A percentile compares a stretch with the other conserved stretches of the same genome.
Evolutionary conservation across 108 stramenopile genomes (phyloP).

Genomic region (Epithemia pelagica): DNA sequence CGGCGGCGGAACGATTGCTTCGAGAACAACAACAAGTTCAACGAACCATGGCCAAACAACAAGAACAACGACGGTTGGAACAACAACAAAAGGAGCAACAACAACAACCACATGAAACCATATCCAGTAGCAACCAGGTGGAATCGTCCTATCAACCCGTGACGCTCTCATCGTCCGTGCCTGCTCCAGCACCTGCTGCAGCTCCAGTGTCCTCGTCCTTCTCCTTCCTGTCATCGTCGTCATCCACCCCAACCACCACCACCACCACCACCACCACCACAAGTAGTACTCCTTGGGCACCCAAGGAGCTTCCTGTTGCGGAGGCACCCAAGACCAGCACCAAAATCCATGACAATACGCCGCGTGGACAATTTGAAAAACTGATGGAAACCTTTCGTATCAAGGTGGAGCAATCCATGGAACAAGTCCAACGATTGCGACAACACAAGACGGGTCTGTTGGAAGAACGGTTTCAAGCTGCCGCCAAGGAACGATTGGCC

Average conservation of each 20-base stretch:
- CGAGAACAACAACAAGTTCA: slow-evolving; percentile 9
- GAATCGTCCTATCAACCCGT: not conserved
- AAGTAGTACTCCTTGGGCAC: not conserved
- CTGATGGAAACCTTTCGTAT: slow-evolving; percentile 15
- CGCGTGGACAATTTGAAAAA: slow-evolving; percentile 11
- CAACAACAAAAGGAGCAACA: slow-evolving; percentile 2
- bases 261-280: not conserved
- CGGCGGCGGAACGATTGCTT: not conserved
- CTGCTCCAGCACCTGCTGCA: not conserved
- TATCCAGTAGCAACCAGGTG: no score
- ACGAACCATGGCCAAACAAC: slow-evolving; percentile 6
- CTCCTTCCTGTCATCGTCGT: slow-evolving; percentile 10
- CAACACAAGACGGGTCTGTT: slow-evolving; percentile 31
- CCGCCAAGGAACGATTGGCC: slow-evolving; percentile 47
- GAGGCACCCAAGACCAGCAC: no score
- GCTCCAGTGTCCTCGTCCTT: slow-evolving; percentile 2
- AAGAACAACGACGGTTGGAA: slow-evolving; percentile 9
- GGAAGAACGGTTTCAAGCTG: slow-evolving; percentile 43
- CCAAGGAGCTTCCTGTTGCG: not conserved
- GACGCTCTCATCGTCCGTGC: not conserved
- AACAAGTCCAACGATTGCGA: slow-evolving; percentile 20
- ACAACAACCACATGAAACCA: no score
- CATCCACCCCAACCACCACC: slow-evolving; percentile 2
- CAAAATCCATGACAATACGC: not conserved
- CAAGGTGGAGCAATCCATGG: slow-evolving; percentile 22